Evolutionary conservation across 2,329 filamentous ascomycete genomes (phyloP), one percentile per base, ranked within the genome.

Genomic region (Trichoderma afroharzianum): DNA sequence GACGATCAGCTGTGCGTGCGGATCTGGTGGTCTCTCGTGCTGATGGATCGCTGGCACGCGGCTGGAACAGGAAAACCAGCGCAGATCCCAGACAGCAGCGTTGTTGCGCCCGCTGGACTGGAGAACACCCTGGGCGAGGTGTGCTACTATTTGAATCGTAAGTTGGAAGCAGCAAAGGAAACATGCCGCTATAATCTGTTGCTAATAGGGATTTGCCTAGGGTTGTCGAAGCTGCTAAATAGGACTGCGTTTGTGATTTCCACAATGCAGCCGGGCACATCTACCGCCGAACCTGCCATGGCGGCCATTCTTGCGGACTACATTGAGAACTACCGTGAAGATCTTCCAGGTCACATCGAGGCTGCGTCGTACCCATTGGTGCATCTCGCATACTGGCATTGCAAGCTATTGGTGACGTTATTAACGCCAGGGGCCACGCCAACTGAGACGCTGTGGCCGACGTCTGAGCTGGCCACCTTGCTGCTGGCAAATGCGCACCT

Each of bases 1-100:
- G 88, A 91, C 58, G 88, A 90, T 63, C 88, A 88, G 21, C 82
- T 93, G 4, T 86, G 86, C 2, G 83, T 90, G 64, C 86, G 90
- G 57, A 86, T 91, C 21, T 94, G 92, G 92, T 93, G 90, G 89
- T 88, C 89, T 15, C 82, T 94, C 39, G 87, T 93, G 59, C 85
- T 92, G 73, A 86, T 94, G 74, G 92, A 94, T 76, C 87, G 91
- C 18, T 94, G 91, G 90, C 89, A 93, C 77, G 90, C 92, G 4
- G 86, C 89, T n/a, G 90, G 88, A 26, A 91, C 87, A 5, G 88
- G 88, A 14, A 88, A 86, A 73, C 88, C 90, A 1, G 74, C 88
- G 14, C 84, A 90, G 71, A 88, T 94, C 71, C 88, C 88, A 2
- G 88, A 92, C 74, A 85, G 87, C 72, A 88, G 85, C 67, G 85